Evolutionary conservation across 371 early-diverging fungal species (phyloP).

Genomic region (Mortierella sp.): DNA sequence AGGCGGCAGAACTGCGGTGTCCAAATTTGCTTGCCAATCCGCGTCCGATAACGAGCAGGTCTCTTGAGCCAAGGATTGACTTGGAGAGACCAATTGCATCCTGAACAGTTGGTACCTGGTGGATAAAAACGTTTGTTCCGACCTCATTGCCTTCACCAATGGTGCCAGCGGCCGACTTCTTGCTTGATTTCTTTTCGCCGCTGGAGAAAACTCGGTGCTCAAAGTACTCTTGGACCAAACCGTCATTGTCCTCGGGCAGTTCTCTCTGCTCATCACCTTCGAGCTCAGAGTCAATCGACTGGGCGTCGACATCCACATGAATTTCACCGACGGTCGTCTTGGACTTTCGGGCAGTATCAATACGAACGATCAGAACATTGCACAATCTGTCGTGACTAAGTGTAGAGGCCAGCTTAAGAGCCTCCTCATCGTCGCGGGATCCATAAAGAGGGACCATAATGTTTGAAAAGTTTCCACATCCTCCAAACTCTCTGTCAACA

Average conservation of each 20-base stretch:
- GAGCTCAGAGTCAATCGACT: constrained; percentile 32
- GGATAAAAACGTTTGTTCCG: constrained; percentile 35
- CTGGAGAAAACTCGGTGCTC: constrained; percentile 21
- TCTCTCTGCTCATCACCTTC: constrained; percentile 7
- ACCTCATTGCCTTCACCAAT: constrained; percentile 19
- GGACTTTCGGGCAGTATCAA: constrained; percentile 18
- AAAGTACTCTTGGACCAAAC: constrained; percentile 34
- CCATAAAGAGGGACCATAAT: constrained; percentile 50
- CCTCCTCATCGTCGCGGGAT: constrained; percentile 45
- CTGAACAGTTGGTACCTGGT: constrained; percentile 36
- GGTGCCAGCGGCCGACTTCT: constrained; percentile 5
- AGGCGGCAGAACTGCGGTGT: constrained; percentile 11
- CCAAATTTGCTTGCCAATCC: constrained; percentile 28
- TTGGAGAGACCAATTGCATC: constrained; percentile 50
- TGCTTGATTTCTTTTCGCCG: constrained; percentile 23
- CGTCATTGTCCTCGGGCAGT: constrained; percentile 31
- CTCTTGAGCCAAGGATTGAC: constrained; percentile 29
- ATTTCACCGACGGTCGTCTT: constrained; percentile 10
- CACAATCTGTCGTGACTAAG: constrained; percentile 36
- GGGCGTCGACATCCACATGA: constrained; percentile 29
- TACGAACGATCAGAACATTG: constrained; percentile 34
- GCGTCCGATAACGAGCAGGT: constrained; percentile 46
- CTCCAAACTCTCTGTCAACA: constrained; percentile 54
- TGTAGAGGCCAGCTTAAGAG: constrained; percentile 36
- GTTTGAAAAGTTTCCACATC: constrained; percentile 39